Evolutionary conservation across 768 basidiomycete species (phyloP).

Genomic region (Boletus huronensis): DNA sequence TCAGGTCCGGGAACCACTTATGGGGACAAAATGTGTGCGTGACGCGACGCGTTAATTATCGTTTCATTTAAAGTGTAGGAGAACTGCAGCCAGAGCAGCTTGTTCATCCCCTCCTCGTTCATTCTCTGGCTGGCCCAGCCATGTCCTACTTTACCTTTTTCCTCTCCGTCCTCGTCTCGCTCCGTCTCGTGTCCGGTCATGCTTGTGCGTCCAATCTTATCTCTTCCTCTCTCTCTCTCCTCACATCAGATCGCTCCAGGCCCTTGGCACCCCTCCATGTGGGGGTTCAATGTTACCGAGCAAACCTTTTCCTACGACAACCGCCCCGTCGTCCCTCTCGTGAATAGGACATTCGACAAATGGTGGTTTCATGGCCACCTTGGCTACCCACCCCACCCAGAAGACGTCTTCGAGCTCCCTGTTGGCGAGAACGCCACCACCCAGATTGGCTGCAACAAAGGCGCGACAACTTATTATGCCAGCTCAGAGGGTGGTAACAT

Average conservation of each 20-base stretch:
- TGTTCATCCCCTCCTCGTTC: no score
- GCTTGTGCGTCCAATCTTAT: slow-evolving; percentile 10
- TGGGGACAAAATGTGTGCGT: no score
- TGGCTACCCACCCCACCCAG: slow-evolving; percentile 50
- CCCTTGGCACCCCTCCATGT: slow-evolving; percentile 59
- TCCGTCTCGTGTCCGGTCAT: slow-evolving; percentile 16
- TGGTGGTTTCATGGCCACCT: slow-evolving; percentile 68
- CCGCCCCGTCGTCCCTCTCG: slow-evolving; percentile 48
- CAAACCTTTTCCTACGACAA: slow-evolving; percentile 65
- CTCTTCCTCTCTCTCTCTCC: neutral
- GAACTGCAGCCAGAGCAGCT: no score
- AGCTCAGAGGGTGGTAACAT: slow-evolving; percentile 53
- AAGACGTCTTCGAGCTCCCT: slow-evolving; percentile 57
- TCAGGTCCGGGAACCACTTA: no score
- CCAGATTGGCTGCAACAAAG: slow-evolving; percentile 59
- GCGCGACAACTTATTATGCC: slow-evolving; percentile 54
- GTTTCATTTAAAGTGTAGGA: no score
- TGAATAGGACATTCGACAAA: slow-evolving; percentile 37
- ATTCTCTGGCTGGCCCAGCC: slow-evolving; percentile 25
- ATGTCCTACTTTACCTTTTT: neutral
- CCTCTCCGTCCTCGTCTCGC: neutral
- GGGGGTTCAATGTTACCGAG: slow-evolving; percentile 66
- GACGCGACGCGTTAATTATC: no score
- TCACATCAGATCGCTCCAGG: slow-evolving; percentile 29
- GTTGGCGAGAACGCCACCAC: slow-evolving; percentile 52